Conservation (phyloP, 805 yeast genomes). For the Lipomyces yamanashiensis region DNA sequence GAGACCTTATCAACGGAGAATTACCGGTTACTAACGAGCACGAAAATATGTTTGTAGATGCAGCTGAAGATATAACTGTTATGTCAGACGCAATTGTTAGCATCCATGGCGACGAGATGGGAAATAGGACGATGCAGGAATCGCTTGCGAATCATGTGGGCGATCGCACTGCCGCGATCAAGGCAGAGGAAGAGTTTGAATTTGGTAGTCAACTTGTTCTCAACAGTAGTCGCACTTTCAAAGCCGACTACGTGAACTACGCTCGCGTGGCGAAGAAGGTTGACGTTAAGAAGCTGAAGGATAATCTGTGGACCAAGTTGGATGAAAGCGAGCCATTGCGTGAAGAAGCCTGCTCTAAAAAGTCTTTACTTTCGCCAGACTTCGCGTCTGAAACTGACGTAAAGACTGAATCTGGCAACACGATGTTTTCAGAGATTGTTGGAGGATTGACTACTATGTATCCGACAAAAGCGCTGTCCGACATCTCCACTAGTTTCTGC, state of each 20-base stretch:
- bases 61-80: slow-evolving; percentile 19
- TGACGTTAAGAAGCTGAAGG: slow-evolving; percentile 72
- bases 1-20: slow-evolving; percentile 48
- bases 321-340: slow-evolving; percentile 35
- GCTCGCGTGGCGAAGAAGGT: slow-evolving; percentile 79
- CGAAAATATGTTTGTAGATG: slow-evolving; percentile 25
- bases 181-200: slow-evolving; percentile 27
- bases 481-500: slow-evolving; percentile 81
- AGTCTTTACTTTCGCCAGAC: slow-evolving; percentile 41
- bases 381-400: slow-evolving; percentile 30
- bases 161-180: slow-evolving; percentile 18
- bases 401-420: slow-evolving; percentile 15
- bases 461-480: slow-evolving; percentile 59
- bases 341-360: slow-evolving; percentile 5
- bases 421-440: slow-evolving; percentile 54
- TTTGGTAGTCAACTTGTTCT: slow-evolving; percentile 36
- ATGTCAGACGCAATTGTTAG: background rate
- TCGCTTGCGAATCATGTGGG: background rate
- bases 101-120: background rate
- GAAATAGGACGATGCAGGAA: background rate
- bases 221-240: slow-evolving; percentile 27
- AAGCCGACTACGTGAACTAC: slow-evolving; percentile 52
- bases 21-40: slow-evolving; percentile 47
- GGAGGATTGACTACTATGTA: slow-evolving; percentile 58
- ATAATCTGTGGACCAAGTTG: slow-evolving; percentile 69